These are phyloP conservation scores for Lepraria neglecta DNA, from an alignment of 495 filamentous ascomycete species.

Conservation along the genomic window DNA sequence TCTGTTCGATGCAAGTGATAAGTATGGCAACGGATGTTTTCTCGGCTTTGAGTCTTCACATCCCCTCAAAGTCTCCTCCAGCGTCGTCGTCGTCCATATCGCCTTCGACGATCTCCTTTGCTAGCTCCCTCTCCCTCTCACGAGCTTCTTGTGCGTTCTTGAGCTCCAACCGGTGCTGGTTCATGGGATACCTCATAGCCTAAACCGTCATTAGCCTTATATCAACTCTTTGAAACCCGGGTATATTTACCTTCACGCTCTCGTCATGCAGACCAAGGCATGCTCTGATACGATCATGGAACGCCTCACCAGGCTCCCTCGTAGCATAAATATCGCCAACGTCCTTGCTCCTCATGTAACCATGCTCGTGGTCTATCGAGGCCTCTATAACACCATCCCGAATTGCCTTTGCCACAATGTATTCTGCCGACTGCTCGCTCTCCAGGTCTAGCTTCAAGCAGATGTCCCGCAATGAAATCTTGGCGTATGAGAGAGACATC, in stretches of 20 bases:
- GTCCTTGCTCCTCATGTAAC: slow-evolving; percentile 98
- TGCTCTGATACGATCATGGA: slow-evolving; percentile 91
- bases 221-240: not conserved
- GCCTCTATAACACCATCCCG: slow-evolving; percentile 97
- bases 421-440: slow-evolving; percentile 93
- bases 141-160: slow-evolving; percentile 97
- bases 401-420: slow-evolving; percentile 98
- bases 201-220: slow-evolving; percentile 34
- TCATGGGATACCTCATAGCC: slow-evolving; percentile 99
- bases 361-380: slow-evolving; percentile 83
- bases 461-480: slow-evolving; percentile 95
- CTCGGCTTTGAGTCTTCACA: slow-evolving; percentile 50
- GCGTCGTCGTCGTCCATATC: slow-evolving; percentile 97
- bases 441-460: slow-evolving; percentile 90
- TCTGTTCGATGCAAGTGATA: slow-evolving; percentile 15
- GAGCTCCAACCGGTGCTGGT: slow-evolving; percentile 93
- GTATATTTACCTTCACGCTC: slow-evolving; percentile 74
- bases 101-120: slow-evolving; percentile 98
- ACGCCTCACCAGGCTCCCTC: slow-evolving; percentile 88
- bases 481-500: slow-evolving; percentile 96
- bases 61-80: slow-evolving; percentile 92
- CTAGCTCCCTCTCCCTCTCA: slow-evolving; percentile 90
- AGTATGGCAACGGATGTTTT: slow-evolving; percentile 1
- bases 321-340: slow-evolving; percentile 92
- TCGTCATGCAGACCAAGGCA: slow-evolving; percentile 91